Evolutionary conservation across 176 grass and related monocot species (phyloP).

Genomic region (Musa schizocarpa): DNA sequence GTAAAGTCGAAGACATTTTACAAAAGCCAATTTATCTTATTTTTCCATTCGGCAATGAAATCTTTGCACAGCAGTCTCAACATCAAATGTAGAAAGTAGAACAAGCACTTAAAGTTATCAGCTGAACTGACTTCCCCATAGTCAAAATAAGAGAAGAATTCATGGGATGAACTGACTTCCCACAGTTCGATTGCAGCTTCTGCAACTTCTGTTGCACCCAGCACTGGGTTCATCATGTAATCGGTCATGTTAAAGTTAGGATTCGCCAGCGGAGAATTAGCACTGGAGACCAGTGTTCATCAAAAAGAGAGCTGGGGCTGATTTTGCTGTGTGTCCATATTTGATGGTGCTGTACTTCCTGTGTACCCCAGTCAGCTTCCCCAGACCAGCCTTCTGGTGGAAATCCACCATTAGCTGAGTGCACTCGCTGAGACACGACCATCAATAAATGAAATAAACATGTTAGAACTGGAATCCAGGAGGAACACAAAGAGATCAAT

Average conservation of each 20-base stretch:
- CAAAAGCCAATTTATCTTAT: too few species aligned
- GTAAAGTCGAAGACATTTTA: too few species aligned
- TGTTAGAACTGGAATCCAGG: neutral
- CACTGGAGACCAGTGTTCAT: slow-evolving; percentile 19
- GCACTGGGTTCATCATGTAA: neutral
- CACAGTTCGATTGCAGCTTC: slow-evolving; percentile 21
- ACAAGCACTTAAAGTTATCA: neutral
- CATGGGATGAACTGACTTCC: neutral
- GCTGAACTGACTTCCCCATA: neutral
- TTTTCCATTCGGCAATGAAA: too few species aligned
- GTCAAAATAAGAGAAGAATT: neutral
- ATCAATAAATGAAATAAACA: slow-evolving; percentile 8
- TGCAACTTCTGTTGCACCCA: slow-evolving; percentile 30
- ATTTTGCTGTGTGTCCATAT: slow-evolving; percentile 55
- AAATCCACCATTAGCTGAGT: slow-evolving; percentile 73
- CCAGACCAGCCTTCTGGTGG: slow-evolving; percentile 51
- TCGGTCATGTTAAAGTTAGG: neutral
- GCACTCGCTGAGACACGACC: slow-evolving; percentile 44
- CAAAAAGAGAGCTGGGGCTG: slow-evolving; percentile 53
- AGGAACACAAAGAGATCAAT: neutral
- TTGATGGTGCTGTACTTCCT: slow-evolving; percentile 70
- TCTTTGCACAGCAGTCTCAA: too few species aligned
- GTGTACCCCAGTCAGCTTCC: slow-evolving; percentile 60
- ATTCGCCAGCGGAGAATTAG: neutral
- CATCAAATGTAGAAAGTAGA: too few species aligned